phyloP scores from a whole-genome alignment of 371 early-diverging fungal genomes.

The Gilbertella persicaria region DNA sequence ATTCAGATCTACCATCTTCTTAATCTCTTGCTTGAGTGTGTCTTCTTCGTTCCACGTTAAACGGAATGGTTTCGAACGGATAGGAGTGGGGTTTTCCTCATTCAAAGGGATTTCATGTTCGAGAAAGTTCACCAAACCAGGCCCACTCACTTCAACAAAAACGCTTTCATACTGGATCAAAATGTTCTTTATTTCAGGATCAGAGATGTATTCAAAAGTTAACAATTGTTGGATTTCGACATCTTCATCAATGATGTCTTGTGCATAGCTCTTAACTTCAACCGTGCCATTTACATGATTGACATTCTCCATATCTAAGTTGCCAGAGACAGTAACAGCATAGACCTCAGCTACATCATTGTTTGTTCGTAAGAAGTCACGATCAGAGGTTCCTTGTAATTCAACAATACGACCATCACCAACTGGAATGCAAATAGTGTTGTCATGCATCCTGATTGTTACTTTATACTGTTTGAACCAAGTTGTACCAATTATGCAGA shows the following conservation, averaged over 20 bases:
- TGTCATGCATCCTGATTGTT: neutral
- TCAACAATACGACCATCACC: neutral
- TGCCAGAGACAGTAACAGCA: neutral
- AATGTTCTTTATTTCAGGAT: neutral
- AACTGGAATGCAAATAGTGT: neutral
- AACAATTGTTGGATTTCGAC: neutral
- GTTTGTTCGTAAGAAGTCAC: neutral
- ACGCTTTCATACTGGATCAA: neutral
- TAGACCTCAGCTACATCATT: neutral
- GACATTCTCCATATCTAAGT: neutral
- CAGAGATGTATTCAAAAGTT: neutral
- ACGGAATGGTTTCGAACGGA: conserved; percentile 11
- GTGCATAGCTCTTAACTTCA: neutral
- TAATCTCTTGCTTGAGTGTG: neutral
- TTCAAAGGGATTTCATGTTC: neutral
- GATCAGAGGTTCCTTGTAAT: neutral
- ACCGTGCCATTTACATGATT: no score
- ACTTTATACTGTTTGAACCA: neutral
- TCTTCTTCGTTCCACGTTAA: conserved; percentile 16
- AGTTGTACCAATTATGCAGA: neutral
- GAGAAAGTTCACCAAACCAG: neutral
- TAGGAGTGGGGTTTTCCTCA: neutral
- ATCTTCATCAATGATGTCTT: neutral
- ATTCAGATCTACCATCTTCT: conserved; percentile 8
- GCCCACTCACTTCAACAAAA: conserved; percentile 1